These are phyloP conservation scores for Penicillium oxalicum DNA, from an alignment of 2,329 filamentous ascomycete genomes.

Conservation along the genomic window DNA sequence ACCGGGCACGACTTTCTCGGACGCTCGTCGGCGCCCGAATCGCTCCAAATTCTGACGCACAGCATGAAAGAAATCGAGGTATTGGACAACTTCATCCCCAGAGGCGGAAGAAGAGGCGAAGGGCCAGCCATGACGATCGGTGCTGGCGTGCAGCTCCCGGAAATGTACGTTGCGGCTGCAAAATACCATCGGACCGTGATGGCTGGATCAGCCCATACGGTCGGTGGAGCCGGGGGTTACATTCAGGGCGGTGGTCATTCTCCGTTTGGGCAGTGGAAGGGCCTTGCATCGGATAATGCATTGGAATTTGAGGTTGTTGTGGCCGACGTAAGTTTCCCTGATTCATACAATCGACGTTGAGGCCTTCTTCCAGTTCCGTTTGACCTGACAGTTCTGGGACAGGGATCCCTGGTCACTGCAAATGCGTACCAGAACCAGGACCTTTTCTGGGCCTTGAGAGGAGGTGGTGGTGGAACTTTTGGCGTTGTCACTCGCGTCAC, in stretches of 20 bases:
- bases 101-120: constrained; percentile 8
- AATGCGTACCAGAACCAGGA: constrained; percentile 25
- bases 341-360: not conserved
- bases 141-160: constrained; percentile 11
- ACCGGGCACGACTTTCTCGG: constrained; percentile 35
- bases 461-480: constrained; percentile 49
- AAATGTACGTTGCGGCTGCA: constrained; percentile 11
- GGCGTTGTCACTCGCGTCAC: constrained; percentile 42
- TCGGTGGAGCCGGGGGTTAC: constrained; percentile 15
- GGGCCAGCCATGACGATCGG: constrained; percentile 12
- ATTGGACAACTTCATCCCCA: constrained; percentile 22
- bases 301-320: constrained; percentile 24
- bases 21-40: constrained; percentile 28
- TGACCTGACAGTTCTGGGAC: not conserved
- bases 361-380: not conserved
- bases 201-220: constrained; percentile 9
- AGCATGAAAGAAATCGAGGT: constrained; percentile 26
- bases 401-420: constrained; percentile 10
- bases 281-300: constrained; percentile 34
- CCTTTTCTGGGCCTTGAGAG: constrained; percentile 47
- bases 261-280: constrained; percentile 27
- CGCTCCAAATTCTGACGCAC: constrained; percentile 33
- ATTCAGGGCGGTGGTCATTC: constrained; percentile 32
- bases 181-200: constrained; percentile 7
- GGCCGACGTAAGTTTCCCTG: constrained; percentile 23